phyloP scores from a whole-genome alignment of 352 stramenopile species.

The Globisporangium orthogonon region DNA sequence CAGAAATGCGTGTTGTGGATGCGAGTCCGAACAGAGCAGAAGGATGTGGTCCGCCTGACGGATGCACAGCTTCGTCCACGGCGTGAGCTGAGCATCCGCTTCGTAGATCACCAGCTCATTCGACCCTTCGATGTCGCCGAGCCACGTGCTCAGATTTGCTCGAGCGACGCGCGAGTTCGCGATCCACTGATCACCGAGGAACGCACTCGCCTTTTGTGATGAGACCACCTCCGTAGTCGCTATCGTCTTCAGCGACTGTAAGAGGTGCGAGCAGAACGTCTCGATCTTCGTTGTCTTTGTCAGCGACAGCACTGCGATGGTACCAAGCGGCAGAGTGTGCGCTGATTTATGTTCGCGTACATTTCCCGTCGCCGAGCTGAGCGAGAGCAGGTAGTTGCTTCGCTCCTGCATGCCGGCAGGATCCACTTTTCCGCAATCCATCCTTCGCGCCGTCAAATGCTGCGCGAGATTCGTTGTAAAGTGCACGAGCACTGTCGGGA shows the following conservation, averaged over 20 bases:
- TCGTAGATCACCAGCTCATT: constrained; percentile 82
- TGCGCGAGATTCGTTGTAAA: constrained; percentile 75
- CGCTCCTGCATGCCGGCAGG: constrained; percentile 25
- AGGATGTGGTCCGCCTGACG: constrained; percentile 82
- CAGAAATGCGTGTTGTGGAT: constrained; percentile 58
- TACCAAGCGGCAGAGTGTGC: constrained; percentile 46
- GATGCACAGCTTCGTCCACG: constrained; percentile 81
- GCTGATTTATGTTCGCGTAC: constrained; percentile 17
- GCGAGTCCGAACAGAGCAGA: constrained; percentile 67
- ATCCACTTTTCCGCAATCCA: constrained; percentile 27
- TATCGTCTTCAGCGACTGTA: constrained; percentile 55
- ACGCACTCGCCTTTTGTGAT: constrained; percentile 53
- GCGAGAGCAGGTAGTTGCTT: constrained; percentile 48
- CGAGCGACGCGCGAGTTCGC: constrained; percentile 55
- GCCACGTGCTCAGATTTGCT: constrained; percentile 71
- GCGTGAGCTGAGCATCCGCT: constrained; percentile 57
- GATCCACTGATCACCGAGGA: constrained; percentile 66
- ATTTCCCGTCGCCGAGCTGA: constrained; percentile 26
- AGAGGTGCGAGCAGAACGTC: constrained; percentile 68
- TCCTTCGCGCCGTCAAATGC: constrained; percentile 40
- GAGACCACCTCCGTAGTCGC: constrained; percentile 64
- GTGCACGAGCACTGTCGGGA: constrained; percentile 65
- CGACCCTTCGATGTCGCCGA: constrained; percentile 74
- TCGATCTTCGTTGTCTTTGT: constrained; percentile 71
- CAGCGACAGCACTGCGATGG: constrained; percentile 69